Evolutionary conservation across 306 rosid genomes (phyloP), one percentile per base, ranked within the genome.

Genomic region (Citrullus mucosospermus): DNA sequence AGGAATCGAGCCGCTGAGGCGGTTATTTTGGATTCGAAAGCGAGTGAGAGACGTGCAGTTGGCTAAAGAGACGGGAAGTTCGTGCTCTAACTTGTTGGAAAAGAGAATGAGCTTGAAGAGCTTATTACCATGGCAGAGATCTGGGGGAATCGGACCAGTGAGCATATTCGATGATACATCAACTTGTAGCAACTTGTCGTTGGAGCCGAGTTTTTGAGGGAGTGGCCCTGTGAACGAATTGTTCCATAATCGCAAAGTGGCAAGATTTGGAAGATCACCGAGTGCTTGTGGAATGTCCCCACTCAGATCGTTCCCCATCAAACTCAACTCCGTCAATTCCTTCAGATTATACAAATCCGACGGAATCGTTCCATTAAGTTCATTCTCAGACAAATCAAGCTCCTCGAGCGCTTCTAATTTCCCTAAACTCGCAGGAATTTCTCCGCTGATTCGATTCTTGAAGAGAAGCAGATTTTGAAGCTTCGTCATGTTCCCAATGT

Each of bases 151-250:
- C n/a, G 97, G 86, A 76, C 99, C 99, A 3, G 90, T 79, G 60
- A 96, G 89, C 12, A 88, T 82, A 80, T 96, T 96, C 12, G 99
- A 86, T 11, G 96, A 92, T 9, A 96, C 86, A 30, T 96, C 99
- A 1, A 96, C 81, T 46, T 18, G 78, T 34, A 60, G 79, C 6
- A 92, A 82, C 75, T 86, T 81, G 6, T 80, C 87, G 55, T 87
- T 92, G 43, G 78, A 77, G 14, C 99, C 99, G 1, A 96, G 88
- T 28, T 80, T 70, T 10, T 82, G 92, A 14, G 99, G 99, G 6
- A 96, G 89, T 48, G 55, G 62, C 0, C 99, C 99, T 0, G 77
- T 82, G 50, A 96, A 81, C 39, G 97, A 96, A 68, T 96, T 96
- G 89, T 89, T 91, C 86, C 90, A 95, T 9, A 92, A 84, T n/a